phyloP scores from a whole-genome alignment of 1,139 yeast species.

The Geotrichum siamense region DNA sequence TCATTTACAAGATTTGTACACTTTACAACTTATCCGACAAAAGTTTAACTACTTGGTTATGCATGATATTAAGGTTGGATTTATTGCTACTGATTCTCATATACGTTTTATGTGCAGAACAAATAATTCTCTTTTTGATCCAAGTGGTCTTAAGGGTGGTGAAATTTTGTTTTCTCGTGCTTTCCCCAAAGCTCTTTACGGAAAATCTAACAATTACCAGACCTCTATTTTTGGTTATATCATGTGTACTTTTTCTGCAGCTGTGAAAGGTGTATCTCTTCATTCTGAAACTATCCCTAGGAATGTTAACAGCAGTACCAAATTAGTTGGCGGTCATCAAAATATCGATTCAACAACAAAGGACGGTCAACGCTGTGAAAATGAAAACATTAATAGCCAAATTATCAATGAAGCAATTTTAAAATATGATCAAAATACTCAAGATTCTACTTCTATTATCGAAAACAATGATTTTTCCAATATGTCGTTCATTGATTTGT shows the following conservation, averaged over 20 bases:
- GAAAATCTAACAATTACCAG: conserved; percentile 1
- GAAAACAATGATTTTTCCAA: too few relatives aligned
- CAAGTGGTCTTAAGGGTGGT: conserved; percentile 14
- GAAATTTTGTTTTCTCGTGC: conserved; percentile 10
- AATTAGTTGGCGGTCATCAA: background rate
- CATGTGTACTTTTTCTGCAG: conserved; percentile 7
- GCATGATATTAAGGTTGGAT: conserved; percentile 14
- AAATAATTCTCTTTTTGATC: background rate
- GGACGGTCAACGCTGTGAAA: too few relatives aligned
- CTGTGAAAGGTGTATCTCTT: conserved; percentile 7
- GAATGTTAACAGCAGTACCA: background rate
- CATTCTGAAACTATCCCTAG: background rate
- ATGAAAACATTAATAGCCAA: too few relatives aligned
- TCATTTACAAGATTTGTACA: background rate
- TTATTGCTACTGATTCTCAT: conserved; percentile 15
- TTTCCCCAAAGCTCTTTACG: conserved; percentile 6
- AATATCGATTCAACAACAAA: too few relatives aligned
- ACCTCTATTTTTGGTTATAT: conserved; percentile 15
- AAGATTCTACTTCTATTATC: too few relatives aligned
- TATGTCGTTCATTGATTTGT: too few relatives aligned
- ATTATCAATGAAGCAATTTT: too few relatives aligned
- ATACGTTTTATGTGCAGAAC: conserved; percentile 15
- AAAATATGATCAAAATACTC: too few relatives aligned
- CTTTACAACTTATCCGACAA: conserved; percentile 15
- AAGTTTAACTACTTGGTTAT: conserved; percentile 15